Evolutionary conservation across 768 basidiomycete species (phyloP), one percentile per base, ranked within the genome.

Genomic region (Arthromyces matolae): DNA sequence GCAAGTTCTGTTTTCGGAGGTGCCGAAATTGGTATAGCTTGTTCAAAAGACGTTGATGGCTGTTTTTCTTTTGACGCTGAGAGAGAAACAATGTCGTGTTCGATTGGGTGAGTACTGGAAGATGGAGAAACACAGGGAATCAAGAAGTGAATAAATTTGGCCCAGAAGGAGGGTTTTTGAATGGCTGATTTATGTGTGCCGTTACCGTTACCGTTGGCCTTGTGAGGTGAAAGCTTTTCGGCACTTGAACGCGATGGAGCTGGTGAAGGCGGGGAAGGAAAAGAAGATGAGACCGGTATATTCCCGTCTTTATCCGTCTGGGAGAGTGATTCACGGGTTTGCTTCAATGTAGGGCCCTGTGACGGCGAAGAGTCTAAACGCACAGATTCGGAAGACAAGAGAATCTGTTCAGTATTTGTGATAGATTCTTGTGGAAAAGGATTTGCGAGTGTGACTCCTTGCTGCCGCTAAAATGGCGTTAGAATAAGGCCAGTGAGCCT

Each of bases 71-170:
- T 56, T 32, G 52, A 65, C 39, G 48, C 43, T 50, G 62, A 48
- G 48, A 45, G 24, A 50, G 60, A 52, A 34, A 49, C 52, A 36
- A 43, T 46, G 59, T 50, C 56, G 54, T 71, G 58, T 33, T 81
- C 76, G 41, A 75, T 51, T 38, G 63, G 59, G 47, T 79, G 77
- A n/a, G 73, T 56, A 49, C 67, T 67, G 32, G 68, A 60, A 16
- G 73, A 78, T 18, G 80, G 71, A n/a, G 76, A 71, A 38, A 84
- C 66, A 51, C 86, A 89, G 27, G 86, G 86, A 41, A 87, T 73
- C 44, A 88, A 73, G 50, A 77, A 73, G 52, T 72, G 78, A 42
- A 87, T 60, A 48, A 88, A 67, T 61, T 73, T 80, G 42, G 78
- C 75, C 49, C 85, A 64, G 56, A 86, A 75, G 19, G 83, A 80